These are phyloP conservation scores for Leccinum barrowsii DNA, from an alignment of 768 basidiomycete genomes.

Conservation along the genomic window DNA sequence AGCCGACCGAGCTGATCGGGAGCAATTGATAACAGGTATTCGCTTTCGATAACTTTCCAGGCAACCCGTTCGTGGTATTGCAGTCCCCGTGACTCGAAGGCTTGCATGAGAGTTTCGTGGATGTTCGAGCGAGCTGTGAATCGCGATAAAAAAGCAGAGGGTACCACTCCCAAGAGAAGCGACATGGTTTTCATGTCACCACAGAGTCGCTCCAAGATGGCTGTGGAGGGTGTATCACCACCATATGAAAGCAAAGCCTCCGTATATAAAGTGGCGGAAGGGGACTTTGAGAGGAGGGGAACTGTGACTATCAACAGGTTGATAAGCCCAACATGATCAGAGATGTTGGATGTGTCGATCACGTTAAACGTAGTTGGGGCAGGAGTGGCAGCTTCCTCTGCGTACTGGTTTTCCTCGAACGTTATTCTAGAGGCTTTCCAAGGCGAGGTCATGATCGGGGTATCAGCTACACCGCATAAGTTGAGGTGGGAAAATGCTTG, in stretches of 20 bases:
- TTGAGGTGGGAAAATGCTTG: slow-evolving; percentile 20
- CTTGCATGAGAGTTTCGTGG: slow-evolving; percentile 16
- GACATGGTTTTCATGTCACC: slow-evolving; percentile 28
- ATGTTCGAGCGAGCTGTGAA: slow-evolving; percentile 30
- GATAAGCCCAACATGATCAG: slow-evolving; percentile 29
- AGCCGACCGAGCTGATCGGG: slow-evolving; percentile 25
- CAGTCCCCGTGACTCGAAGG: not conserved
- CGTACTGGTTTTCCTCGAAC: slow-evolving; percentile 23
- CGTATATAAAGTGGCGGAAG: slow-evolving; percentile 28
- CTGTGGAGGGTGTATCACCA: slow-evolving; percentile 5
- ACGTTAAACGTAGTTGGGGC: slow-evolving; percentile 32
- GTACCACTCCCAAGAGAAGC: slow-evolving; percentile 26
- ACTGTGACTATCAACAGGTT: slow-evolving; percentile 22
- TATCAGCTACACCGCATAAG: slow-evolving; percentile 7
- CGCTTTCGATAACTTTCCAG: slow-evolving; percentile 21
- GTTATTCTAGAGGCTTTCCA: slow-evolving; percentile 26
- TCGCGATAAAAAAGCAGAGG: slow-evolving; percentile 22
- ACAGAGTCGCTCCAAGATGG: slow-evolving; percentile 24
- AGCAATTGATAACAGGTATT: slow-evolving; percentile 13
- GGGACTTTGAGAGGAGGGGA: slow-evolving; percentile 24
- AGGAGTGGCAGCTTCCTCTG: slow-evolving; percentile 1
- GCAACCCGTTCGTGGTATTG: slow-evolving; percentile 25
- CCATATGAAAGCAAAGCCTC: slow-evolving; percentile 22
- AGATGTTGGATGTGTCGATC: slow-evolving; percentile 32
- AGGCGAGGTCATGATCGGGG: slow-evolving; percentile 17